Evolutionary conservation across 73 alveolate species (phyloP).

Genomic region (Paramecium sonneborni): DNA sequence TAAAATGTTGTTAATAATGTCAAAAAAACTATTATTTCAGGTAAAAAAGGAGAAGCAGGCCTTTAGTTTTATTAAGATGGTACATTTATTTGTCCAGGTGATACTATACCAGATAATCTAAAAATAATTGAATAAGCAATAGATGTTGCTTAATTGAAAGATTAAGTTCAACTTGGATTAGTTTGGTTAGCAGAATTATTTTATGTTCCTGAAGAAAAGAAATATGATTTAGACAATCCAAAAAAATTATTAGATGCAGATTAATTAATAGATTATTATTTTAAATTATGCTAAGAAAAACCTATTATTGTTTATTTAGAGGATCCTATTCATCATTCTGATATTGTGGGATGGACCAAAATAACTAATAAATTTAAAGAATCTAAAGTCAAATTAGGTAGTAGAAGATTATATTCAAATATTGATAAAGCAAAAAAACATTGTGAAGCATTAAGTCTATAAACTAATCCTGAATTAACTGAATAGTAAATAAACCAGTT

Average conservation of each 20-base stretch:
- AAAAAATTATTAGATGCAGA: slow-evolving; percentile 63
- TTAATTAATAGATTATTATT: slow-evolving; percentile 57
- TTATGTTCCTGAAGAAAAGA: slow-evolving; percentile 61
- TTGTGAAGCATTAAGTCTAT: background rate
- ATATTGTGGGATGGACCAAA: slow-evolving; percentile 60
- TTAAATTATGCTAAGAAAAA: slow-evolving; percentile 62
- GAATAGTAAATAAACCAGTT: background rate
- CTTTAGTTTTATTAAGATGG: slow-evolving; percentile 59
- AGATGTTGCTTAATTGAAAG: slow-evolving; percentile 57
- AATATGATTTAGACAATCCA: slow-evolving; percentile 66
- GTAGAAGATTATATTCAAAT: slow-evolving; percentile 30
- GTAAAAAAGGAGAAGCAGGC: slow-evolving; percentile 67
- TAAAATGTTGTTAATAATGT: slow-evolving; percentile 48
- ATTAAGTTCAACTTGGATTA: slow-evolving; percentile 51
- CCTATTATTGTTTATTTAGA: slow-evolving; percentile 48
- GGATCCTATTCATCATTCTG: slow-evolving; percentile 36
- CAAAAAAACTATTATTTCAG: slow-evolving; percentile 47
- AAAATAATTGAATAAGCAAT: slow-evolving; percentile 64
- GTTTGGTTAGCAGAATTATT: slow-evolving; percentile 57
- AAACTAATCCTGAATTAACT: slow-evolving; percentile 33
- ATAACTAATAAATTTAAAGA: slow-evolving; percentile 27
- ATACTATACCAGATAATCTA: slow-evolving; percentile 56
- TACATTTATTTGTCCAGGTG: slow-evolving; percentile 61
- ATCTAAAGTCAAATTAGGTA: slow-evolving; percentile 13
- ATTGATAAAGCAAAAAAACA: background rate